Evolutionary conservation across 768 basidiomycete species (phyloP).

Genomic region (Pulveroboletus sp.): DNA sequence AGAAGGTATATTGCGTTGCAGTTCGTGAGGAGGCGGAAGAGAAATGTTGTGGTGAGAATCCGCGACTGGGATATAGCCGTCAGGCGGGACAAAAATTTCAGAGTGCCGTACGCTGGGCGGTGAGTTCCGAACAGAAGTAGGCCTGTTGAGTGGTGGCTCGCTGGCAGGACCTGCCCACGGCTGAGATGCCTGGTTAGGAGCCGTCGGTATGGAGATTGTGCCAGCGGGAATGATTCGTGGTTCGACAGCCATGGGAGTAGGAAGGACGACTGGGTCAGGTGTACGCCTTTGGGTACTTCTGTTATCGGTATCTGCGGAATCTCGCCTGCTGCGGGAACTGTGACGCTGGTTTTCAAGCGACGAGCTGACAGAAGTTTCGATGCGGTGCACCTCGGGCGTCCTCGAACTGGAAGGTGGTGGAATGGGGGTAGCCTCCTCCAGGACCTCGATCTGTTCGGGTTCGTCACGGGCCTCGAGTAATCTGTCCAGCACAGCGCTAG

Average conservation of each 20-base stretch:
- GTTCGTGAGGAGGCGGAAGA: slow-evolving; percentile 50
- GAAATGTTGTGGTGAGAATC: slow-evolving; percentile 36
- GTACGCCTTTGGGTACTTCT: slow-evolving; percentile 13
- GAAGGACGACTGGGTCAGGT: slow-evolving; percentile 9
- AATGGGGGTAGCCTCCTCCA: slow-evolving; percentile 10
- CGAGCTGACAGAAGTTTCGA: slow-evolving; percentile 14
- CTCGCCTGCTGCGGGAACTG: slow-evolving; percentile 17
- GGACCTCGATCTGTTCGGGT: slow-evolving; percentile 22
- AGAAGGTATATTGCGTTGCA: slow-evolving; percentile 30
- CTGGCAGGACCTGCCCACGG: slow-evolving; percentile 15
- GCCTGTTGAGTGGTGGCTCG: slow-evolving; percentile 10
- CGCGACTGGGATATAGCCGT: slow-evolving; percentile 47
- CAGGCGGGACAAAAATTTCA: slow-evolving; percentile 37
- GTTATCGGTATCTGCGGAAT: slow-evolving; percentile 11
- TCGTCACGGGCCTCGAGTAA: slow-evolving; percentile 21
- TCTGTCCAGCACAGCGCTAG: slow-evolving; percentile 18
- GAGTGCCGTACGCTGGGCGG: slow-evolving; percentile 6
- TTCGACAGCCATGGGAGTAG: slow-evolving; percentile 8
- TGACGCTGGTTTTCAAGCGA: slow-evolving; percentile 17
- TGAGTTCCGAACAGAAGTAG: slow-evolving; percentile 21
- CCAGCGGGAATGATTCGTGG: slow-evolving; percentile 11
- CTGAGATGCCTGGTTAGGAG: slow-evolving; percentile 15
- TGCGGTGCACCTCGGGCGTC: slow-evolving; percentile 24
- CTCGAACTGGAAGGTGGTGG: slow-evolving; percentile 13
- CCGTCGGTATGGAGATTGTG: slow-evolving; percentile 5